Base-by-base conservation (phyloP, 2,329 filamentous ascomycete species). In the Neobulgaria alba region DNA sequence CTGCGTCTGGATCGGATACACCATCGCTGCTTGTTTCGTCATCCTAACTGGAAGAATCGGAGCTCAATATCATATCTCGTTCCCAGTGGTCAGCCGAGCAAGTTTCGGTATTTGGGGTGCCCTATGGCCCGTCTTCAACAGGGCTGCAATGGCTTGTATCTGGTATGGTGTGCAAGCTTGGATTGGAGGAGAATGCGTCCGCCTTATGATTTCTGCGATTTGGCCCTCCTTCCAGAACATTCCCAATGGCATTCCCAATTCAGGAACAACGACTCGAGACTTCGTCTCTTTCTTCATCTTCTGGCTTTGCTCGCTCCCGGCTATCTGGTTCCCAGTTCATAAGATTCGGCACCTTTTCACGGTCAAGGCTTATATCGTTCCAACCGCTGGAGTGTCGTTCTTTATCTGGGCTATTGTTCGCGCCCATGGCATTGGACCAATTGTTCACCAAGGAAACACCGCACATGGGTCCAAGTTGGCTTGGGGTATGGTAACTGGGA, bases 91-190 rank as follows among this genome's bases (percentile, higher is more conserved):
- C 21, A 75, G 73, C 50, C 72, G 89, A 41, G 71, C 85, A 0
- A 86, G 81, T 0, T 95, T 94, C 54, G 89, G 89, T 10, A 83
- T 94, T 41, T 95, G 85, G 84, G 89, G 89, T 1, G 81, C 79
- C 19, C 63, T 94, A 38, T 94, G 88, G 88, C 87, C 88, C 0
- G 79, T 94, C 0, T 80, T 94, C 51, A 94, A 94, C 57, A 77
- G 88, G 31, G 84, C 85, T n/a, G 85, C 78, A 5, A 89, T 93
- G 73, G 49, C 57, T 17, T 88, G 85, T 52, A 77, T 93, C 47
- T 93, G 86, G 87, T 90, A 89, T 48, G 85, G 85, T 36, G 85
- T 93, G 18, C 85, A 92, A 59, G 65, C 76, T 4, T 95, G 86
- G 67, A 93, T 94, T 48, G 88, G 88, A 53, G 84, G 84, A 18